phyloP scores from a whole-genome alignment of 176 grass and related monocot species.

The Oryza meyeriana region DNA sequence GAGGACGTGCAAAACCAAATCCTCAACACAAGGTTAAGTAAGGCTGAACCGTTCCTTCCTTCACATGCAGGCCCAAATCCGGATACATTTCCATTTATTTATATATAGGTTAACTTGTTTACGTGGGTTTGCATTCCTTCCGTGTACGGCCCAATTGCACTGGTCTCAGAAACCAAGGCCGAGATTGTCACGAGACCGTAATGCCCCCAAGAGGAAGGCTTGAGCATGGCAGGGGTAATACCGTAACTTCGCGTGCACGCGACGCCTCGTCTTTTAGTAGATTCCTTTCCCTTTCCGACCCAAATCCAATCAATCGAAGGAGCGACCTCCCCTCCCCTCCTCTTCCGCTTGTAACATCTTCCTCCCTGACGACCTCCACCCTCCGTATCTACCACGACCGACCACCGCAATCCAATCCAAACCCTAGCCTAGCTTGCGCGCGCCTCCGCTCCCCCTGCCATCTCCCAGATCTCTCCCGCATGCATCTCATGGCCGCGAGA shows the following conservation, averaged over 20 bases:
- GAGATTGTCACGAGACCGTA: no score
- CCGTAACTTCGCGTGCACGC: background rate
- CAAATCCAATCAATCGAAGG: no score
- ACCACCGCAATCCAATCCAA: background rate
- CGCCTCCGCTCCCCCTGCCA: background rate
- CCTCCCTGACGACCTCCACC: background rate
- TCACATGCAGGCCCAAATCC: background rate
- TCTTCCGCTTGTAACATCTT: no score
- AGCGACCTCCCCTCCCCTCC: no score
- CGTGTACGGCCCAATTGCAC: no score
- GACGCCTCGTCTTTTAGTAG: background rate
- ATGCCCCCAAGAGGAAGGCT: no score
- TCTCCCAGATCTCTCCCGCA: background rate
- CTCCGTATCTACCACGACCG: background rate
- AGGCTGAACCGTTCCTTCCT: background rate
- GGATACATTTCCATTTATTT: no score
- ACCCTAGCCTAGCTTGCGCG: constrained; percentile 6
- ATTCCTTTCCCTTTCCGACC: background rate
- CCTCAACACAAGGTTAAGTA: background rate
- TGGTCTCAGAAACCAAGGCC: no score
- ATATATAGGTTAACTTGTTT: no score
- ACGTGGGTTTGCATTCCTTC: no score
- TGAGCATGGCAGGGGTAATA: background rate
- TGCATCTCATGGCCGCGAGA: background rate
- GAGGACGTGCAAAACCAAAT: background rate